These are phyloP conservation scores for Pontederia paniculata DNA, from an alignment of 176 grass and related monocot genomes.

Conservation along the genomic window DNA sequence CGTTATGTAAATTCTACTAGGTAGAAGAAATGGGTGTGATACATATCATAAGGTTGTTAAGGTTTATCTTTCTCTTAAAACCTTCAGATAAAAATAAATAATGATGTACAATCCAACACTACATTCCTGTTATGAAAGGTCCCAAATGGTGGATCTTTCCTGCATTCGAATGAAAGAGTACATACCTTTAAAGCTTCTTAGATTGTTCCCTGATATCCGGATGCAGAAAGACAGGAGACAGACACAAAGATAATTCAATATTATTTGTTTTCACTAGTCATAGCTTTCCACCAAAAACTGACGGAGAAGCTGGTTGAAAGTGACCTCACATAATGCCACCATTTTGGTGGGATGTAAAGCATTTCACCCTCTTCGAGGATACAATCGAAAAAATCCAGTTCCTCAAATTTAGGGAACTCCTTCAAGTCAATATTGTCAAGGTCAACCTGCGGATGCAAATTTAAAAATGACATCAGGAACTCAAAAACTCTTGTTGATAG, in stretches of 20 bases:
- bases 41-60: too few species aligned
- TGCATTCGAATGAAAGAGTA: neutral
- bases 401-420: slow-evolving; percentile 33
- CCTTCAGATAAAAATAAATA: too few species aligned
- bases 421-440: slow-evolving; percentile 56
- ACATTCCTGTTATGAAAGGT: neutral
- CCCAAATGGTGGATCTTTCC: neutral
- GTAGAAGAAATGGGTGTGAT: too few species aligned
- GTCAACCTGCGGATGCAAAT: slow-evolving; percentile 70
- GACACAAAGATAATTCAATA: neutral
- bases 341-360: slow-evolving; percentile 95
- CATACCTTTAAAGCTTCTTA: neutral
- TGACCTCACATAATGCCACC: slow-evolving; percentile 94
- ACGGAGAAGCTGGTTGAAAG: slow-evolving; percentile 85
- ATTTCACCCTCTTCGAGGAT: slow-evolving; percentile 86
- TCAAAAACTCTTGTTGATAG: neutral
- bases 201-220: neutral
- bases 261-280: slow-evolving; percentile 20
- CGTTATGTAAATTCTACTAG: too few species aligned
- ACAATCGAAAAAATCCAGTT: slow-evolving; percentile 67
- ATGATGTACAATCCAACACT: neutral
- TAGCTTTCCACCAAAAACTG: slow-evolving; percentile 71
- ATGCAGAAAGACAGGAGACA: neutral
- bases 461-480: slow-evolving; percentile 11
- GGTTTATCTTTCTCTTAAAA: too few species aligned